phyloP scores from a whole-genome alignment of 176 grass and related monocot species.

The Pontederia paniculata region DNA sequence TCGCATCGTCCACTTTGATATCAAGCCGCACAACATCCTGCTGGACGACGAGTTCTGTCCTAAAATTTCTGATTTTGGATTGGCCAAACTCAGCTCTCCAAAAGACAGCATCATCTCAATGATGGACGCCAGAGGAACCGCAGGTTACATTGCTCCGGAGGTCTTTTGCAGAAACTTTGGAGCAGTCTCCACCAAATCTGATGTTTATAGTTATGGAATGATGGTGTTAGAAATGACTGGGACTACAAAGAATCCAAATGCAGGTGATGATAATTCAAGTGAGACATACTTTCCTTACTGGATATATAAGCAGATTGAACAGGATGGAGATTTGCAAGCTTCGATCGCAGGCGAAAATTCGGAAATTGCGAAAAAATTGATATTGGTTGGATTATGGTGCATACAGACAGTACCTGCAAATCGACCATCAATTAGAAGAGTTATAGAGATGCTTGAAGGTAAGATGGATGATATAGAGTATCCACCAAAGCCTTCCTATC shows the following conservation, averaged over 20 bases:
- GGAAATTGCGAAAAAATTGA: slow-evolving; percentile 2
- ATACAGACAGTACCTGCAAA: not conserved
- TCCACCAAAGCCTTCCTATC: not conserved
- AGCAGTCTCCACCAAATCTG: slow-evolving; percentile 2
- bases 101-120: not conserved
- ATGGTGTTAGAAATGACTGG: slow-evolving; percentile 8
- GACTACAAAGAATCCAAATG: not conserved
- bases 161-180: slow-evolving; percentile 4
- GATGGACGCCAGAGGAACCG: slow-evolving; percentile 1
- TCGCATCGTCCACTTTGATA: slow-evolving; percentile 2
- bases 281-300: not conserved
- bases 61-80: slow-evolving; percentile 6
- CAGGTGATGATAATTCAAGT: not conserved
- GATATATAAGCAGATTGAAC: not conserved
- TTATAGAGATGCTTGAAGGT: slow-evolving; percentile 1
- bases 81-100: not conserved
- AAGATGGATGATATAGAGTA: not conserved
- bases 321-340: not conserved
- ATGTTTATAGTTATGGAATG: slow-evolving; percentile 12
- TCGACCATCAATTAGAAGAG: not conserved
- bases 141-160: slow-evolving; percentile 4
- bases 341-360: not conserved
- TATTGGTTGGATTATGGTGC: slow-evolving; percentile 4
- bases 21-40: slow-evolving; percentile 8
- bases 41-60: slow-evolving; percentile 2